A percentile compares a stretch with the other conserved stretches of the same genome.
These are phyloP conservation scores for Metrosideros polymorpha DNA, from an alignment of 441 rosid genomes.

Conservation along the genomic window DNA sequence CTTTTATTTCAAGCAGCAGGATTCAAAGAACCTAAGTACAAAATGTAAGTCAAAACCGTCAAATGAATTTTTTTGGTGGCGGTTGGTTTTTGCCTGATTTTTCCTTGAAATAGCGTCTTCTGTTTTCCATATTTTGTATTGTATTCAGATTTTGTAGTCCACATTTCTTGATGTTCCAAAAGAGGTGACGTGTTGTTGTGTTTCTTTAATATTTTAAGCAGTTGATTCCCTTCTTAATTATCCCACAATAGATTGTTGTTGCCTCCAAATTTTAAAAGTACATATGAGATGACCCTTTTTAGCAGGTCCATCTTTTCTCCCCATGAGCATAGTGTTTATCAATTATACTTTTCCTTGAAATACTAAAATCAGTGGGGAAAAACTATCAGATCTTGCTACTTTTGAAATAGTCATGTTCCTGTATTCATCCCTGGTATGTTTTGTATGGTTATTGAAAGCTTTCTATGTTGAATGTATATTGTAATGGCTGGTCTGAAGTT, in stretches of 20 bases:
- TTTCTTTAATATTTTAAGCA: background rate
- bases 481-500: background rate
- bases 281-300: background rate
- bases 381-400: background rate
- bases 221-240: background rate
- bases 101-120: background rate
- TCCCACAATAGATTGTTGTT: background rate
- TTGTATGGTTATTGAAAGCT: background rate
- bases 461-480: background rate
- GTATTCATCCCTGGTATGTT: slow-evolving; percentile 1
- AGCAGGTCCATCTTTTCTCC: background rate
- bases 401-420: background rate
- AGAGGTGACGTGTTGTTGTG: background rate
- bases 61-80: background rate
- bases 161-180: background rate
- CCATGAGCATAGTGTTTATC: background rate
- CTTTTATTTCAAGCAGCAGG: slow-evolving; percentile 98
- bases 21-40: slow-evolving; percentile 80
- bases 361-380: background rate
- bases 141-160: background rate
- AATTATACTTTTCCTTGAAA: background rate
- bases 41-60: slow-evolving; percentile 47
- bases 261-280: background rate
- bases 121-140: background rate
- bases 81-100: background rate